Base-by-base conservation (phyloP, 208 protist species). In the Sergeia podlipaevii region DNA sequence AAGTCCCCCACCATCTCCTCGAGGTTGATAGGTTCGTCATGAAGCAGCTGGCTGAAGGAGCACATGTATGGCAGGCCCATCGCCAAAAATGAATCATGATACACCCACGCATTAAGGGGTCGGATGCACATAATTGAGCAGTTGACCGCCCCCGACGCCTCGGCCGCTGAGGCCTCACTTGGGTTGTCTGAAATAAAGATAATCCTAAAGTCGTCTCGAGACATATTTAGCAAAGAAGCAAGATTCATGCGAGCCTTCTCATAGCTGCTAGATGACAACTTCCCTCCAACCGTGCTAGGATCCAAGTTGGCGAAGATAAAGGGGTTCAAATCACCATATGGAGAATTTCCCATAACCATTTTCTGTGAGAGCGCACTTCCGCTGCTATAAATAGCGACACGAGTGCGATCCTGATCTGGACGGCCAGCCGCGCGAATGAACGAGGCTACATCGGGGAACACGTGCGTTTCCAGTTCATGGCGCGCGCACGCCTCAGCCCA, bases 281-380 rank as follows among this genome's bases (percentile, higher is more conserved):
- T 90, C 11, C 64, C 61, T 4, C 91, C 91, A 5, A 83, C 79
- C 6, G 47, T 76, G 1, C 46, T 75, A 3, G 84, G 77, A 46
- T 97, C 93, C 17, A 92, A 82, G 72, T 95, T 85, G 8, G 69
- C 82, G n/a, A 42, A 27, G 10, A 97, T 62, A 44, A 76, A 77
- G 4, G 77, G 70, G 4, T 75, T 64, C 6, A 97, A 41, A 42
- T 95, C 74, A 5, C 91, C 93, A 28, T 78, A 30, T 5, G 20
- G 26, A 7, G 80, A 80, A 65, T 91, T 21, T 3, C 44, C 38
- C 63, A 97, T 85, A 2, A 97, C 30, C 17, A 91, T 45, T 53
- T 86, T 66, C 67, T 97, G 91, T 5, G 89, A 70, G 0, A 36
- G 55, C 1, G 89, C 55, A 29, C 50, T 69, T 29, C 86, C 85